Percentiles rank a stretch among this genome's conserved stretches.
Evolutionary conservation across 2,329 filamentous ascomycete genomes (phyloP).

Genomic region (Aspergillus texensis): DNA sequence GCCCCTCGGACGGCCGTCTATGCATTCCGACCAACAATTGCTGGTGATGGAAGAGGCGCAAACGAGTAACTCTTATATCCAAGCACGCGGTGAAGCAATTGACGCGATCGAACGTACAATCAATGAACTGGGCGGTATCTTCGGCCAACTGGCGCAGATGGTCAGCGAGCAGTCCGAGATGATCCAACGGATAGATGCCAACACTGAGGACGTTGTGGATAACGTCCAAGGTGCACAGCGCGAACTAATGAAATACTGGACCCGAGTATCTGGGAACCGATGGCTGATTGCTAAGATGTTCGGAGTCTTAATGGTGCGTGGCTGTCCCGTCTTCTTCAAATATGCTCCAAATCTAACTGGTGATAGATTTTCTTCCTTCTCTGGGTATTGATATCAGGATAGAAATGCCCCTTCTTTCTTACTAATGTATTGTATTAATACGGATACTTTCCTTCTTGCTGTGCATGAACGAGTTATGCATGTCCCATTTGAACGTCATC

Average conservation of each 20-base stretch:
- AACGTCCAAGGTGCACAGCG: constrained; percentile 97
- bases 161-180: constrained; percentile 96
- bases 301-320: constrained; percentile 75
- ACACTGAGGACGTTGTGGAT: constrained; percentile 96
- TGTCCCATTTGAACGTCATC: constrained; percentile 18
- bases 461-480: constrained; percentile 24
- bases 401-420: constrained; percentile 22
- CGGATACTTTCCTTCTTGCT: constrained; percentile 18
- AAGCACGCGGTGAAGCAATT: constrained; percentile 91
- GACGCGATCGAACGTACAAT: constrained; percentile 97
- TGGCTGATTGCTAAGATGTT: constrained; percentile 87
- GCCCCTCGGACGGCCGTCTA: constrained; percentile 49
- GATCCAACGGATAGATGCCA: constrained; percentile 95
- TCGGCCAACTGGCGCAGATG: constrained; percentile 93
- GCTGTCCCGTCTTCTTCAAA: constrained; percentile 9
- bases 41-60: constrained; percentile 93
- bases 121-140: constrained; percentile 85
- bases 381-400: constrained; percentile 65
- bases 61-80: constrained; percentile 83
- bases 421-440: constrained; percentile 37
- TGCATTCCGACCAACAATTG: constrained; percentile 80
- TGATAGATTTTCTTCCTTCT: constrained; percentile 75
- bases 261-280: constrained; percentile 86
- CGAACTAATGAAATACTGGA: constrained; percentile 97
- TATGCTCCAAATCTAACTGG: constrained; percentile 7